Conservation (phyloP, 306 rosid species). For the Prunus campanulata region DNA sequence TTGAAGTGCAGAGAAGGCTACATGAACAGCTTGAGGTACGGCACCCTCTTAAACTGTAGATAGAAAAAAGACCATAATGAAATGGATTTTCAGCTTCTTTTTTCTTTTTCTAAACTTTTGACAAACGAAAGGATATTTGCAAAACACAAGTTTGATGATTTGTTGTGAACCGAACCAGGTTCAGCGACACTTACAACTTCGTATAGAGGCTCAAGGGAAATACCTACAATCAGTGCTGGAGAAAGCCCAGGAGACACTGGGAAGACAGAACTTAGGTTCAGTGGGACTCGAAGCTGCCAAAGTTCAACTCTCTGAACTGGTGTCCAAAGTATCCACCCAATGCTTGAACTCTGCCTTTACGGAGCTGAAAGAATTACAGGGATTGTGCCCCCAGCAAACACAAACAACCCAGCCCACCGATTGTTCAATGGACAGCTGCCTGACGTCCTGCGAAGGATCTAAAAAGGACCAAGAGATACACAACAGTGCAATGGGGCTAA, state of each 20-base stretch:
- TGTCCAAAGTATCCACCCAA: constrained; percentile 82
- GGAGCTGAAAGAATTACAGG: constrained; percentile 56
- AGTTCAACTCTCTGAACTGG: constrained; percentile 85
- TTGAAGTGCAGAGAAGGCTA: constrained; percentile 83
- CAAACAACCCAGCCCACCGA: constrained; percentile 46
- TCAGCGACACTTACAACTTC: constrained; percentile 78
- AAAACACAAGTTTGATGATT: neutral
- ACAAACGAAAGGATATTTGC: too few species aligned
- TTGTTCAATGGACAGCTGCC: constrained; percentile 75
- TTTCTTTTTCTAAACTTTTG: neutral
- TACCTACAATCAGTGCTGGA: constrained; percentile 78
- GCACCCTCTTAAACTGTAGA: neutral
- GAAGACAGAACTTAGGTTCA: constrained; percentile 53
- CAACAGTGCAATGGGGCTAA: constrained; percentile 28
- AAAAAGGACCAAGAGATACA: constrained; percentile 60
- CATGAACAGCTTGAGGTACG: constrained; percentile 90
- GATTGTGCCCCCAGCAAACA: constrained; percentile 41
- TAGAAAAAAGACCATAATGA: neutral
- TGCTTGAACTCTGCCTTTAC: constrained; percentile 67
- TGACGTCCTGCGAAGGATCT: constrained; percentile 71
- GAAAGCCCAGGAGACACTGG: constrained; percentile 83
- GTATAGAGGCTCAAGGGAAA: constrained; percentile 94
- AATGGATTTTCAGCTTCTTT: neutral
- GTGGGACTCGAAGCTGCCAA: constrained; percentile 74
- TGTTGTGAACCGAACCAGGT: constrained; percentile 46